These are phyloP conservation scores for Xylaria cubensis DNA, from an alignment of 495 filamentous ascomycete species.

Conservation along the genomic window DNA sequence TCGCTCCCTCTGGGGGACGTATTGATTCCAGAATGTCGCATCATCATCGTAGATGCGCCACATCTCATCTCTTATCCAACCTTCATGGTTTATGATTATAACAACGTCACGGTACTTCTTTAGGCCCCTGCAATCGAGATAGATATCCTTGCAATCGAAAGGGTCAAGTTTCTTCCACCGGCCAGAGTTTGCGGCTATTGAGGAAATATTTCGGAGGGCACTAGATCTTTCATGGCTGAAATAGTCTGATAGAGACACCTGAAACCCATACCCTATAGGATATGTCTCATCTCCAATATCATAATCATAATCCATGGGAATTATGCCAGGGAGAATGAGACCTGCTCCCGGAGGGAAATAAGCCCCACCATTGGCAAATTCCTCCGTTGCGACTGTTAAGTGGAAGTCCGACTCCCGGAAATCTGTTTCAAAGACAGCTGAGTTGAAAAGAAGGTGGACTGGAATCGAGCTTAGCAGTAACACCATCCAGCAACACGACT, in stretches of 20 bases:
- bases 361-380: slow-evolving; percentile 37
- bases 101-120: not conserved
- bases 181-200: not conserved
- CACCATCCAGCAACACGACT: not conserved
- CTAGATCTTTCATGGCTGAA: not conserved
- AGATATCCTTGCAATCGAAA: not conserved
- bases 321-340: not conserved
- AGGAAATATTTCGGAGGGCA: not conserved
- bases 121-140: not conserved
- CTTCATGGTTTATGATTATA: not conserved
- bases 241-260: not conserved
- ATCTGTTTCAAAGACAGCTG: not conserved
- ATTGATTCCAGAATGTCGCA: not conserved
- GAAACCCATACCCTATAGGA: not conserved
- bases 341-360: slow-evolving; percentile 33
- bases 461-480: not conserved
- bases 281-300: not conserved
- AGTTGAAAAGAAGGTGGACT: slow-evolving; percentile 9
- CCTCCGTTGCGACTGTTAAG: not conserved
- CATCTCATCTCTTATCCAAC: not conserved
- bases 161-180: not conserved
- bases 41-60: not conserved
- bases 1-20: not conserved
- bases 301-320: not conserved
- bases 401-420: not conserved